A percentile compares a stretch with the other conserved stretches of the same genome.
Evolutionary conservation across 495 filamentous ascomycete species (phyloP).

Genomic region (Platismatia glauca): DNA sequence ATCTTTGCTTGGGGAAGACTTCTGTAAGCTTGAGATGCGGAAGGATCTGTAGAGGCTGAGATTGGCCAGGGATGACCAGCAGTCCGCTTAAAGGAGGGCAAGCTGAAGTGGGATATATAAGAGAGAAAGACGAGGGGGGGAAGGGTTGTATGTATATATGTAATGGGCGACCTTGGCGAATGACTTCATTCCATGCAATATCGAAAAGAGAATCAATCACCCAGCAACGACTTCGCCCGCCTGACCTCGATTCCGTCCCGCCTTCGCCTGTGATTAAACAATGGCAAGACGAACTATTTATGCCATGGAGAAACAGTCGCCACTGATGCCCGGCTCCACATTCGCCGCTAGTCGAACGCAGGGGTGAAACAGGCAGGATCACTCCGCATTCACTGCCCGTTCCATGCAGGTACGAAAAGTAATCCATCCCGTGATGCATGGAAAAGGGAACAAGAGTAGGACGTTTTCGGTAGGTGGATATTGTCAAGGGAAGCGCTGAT

Average conservation of each 20-base stretch:
- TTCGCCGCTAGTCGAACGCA: neutral
- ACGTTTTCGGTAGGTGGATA: neutral
- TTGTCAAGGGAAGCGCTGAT: neutral
- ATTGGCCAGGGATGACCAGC: neutral
- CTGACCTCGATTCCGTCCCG: neutral
- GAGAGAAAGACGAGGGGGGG: neutral
- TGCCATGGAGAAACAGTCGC: neutral
- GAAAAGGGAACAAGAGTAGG: neutral
- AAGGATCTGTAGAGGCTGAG: neutral
- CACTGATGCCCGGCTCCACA: neutral
- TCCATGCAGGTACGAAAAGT: neutral
- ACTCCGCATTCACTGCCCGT: neutral
- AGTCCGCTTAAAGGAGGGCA: rapidly evolving
- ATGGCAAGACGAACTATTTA: neutral
- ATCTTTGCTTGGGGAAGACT: neutral
- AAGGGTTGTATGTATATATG: neutral
- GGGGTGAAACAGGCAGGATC: neutral
- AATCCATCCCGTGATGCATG: neutral
- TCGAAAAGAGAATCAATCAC: neutral
- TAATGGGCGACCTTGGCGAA: neutral
- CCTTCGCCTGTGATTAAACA: neutral
- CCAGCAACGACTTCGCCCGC: neutral
- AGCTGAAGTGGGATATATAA: neutral
- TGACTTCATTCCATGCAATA: neutral
- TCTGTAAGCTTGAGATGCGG: too few species aligned